Percentiles rank a stretch among this genome's conserved stretches.
These are phyloP conservation scores for Pseudopithomyces maydicus DNA, from an alignment of 2,329 filamentous ascomycete genomes.

Conservation along the genomic window DNA sequence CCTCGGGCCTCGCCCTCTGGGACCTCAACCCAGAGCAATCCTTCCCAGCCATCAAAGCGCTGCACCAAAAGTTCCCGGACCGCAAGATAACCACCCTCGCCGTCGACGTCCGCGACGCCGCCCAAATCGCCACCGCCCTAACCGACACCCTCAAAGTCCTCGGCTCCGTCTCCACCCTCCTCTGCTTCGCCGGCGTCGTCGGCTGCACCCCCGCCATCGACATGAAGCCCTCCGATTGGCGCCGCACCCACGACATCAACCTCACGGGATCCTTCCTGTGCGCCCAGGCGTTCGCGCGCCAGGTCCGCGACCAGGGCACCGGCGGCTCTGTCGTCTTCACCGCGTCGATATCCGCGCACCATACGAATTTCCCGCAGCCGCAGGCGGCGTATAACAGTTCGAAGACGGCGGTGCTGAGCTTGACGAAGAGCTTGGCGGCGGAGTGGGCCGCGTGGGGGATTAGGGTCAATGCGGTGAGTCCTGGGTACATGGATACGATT, in stretches of 20 bases:
- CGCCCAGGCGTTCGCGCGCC: conserved; percentile 65
- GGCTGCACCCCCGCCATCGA: conserved; percentile 65
- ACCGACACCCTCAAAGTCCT: conserved; percentile 49
- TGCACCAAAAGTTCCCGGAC: conserved; percentile 61
- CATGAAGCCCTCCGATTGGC: conserved; percentile 64
- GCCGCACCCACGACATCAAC: conserved; percentile 71
- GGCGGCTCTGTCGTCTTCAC: conserved; percentile 70
- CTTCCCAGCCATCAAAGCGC: conserved; percentile 48
- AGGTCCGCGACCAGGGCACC: conserved; percentile 43
- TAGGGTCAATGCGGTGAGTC: conserved; percentile 70
- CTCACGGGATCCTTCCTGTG: conserved; percentile 72
- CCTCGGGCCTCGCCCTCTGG: conserved; percentile 63
- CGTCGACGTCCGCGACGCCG: conserved; percentile 65
- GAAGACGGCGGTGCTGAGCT: conserved; percentile 68
- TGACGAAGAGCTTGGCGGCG: conserved; percentile 69
- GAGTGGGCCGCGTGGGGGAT: conserved; percentile 77
- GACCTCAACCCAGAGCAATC: conserved; percentile 59
- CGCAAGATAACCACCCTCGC: conserved; percentile 56
- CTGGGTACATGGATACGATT: conserved; percentile 79
- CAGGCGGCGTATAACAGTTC: conserved; percentile 74
- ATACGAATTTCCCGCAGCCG: conserved; percentile 74
- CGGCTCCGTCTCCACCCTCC: conserved; percentile 60
- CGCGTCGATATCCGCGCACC: conserved; percentile 70
- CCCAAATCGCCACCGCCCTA: conserved; percentile 48
- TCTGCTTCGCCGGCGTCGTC: conserved; percentile 73